Evolutionary conservation across 352 stramenopile species (phyloP).

Genomic region (Lagenidium sp.): DNA sequence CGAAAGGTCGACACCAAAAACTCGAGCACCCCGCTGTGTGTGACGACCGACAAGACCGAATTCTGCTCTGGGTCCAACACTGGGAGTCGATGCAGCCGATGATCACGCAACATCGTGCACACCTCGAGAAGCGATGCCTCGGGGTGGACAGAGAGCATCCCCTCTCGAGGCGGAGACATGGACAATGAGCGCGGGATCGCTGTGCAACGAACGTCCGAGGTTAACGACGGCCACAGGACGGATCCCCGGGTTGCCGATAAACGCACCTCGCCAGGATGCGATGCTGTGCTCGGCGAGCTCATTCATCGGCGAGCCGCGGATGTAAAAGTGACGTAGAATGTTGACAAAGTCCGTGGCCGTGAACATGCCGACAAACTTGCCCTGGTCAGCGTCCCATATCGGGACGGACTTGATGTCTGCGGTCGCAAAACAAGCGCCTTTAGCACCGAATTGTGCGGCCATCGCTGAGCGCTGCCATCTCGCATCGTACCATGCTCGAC

Average conservation of each 20-base stretch:
- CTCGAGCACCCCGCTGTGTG: conserved; percentile 91
- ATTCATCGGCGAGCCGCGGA: conserved; percentile 86
- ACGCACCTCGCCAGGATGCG: conserved; percentile 68
- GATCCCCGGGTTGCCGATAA: too few relatives aligned
- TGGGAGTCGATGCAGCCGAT: conserved; percentile 91
- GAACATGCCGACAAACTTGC: conserved; percentile 96
- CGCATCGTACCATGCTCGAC: conserved; percentile 94
- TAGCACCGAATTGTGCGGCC: conserved; percentile 13
- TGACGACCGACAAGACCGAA: conserved; percentile 91
- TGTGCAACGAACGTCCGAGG: conserved; percentile 16
- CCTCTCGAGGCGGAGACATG: conserved; percentile 42
- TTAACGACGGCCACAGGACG: too few relatives aligned
- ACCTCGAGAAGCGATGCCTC: conserved; percentile 88
- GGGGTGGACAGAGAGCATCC: conserved; percentile 78
- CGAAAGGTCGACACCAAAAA: conserved; percentile 96
- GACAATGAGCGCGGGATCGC: conserved; percentile 82
- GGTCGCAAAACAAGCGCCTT: too few relatives aligned
- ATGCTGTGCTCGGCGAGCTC: conserved; percentile 82
- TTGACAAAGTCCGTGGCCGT: conserved; percentile 98
- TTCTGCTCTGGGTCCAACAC: conserved; percentile 91
- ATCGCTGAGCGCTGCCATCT: too few relatives aligned
- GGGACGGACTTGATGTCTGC: conserved; percentile 96
- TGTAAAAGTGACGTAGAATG: conserved; percentile 93
- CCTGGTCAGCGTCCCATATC: conserved; percentile 93
- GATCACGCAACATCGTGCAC: conserved; percentile 79